These are phyloP conservation scores for Epichloe baconii DNA, from an alignment of 2,329 filamentous ascomycete genomes.

Conservation along the genomic window DNA sequence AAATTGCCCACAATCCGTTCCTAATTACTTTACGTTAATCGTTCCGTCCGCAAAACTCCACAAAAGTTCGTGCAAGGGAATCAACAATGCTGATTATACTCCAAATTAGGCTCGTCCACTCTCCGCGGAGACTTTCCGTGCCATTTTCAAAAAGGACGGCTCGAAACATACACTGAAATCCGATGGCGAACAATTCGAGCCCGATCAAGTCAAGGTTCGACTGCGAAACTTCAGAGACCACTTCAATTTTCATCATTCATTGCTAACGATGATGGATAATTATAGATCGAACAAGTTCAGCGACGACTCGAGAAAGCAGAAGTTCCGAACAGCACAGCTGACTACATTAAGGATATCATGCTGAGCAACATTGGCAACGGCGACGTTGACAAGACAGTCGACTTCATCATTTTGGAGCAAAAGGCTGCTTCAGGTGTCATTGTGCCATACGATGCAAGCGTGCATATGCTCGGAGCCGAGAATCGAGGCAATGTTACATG, in stretches of 20 bases:
- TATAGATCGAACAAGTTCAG: constrained; percentile 28
- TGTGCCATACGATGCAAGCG: constrained; percentile 56
- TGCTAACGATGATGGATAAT: neutral
- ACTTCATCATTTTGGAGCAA: constrained; percentile 65
- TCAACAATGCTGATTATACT: neutral
- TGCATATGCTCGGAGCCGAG: constrained; percentile 68
- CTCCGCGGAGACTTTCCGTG: constrained; percentile 45
- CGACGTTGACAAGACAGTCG: constrained; percentile 60
- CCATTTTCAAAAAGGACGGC: constrained; percentile 52
- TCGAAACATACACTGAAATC: constrained; percentile 31
- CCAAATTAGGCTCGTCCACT: constrained; percentile 33
- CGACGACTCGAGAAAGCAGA: constrained; percentile 29
- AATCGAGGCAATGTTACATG: constrained; percentile 86
- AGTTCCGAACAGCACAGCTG: constrained; percentile 36
- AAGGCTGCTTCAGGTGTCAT: constrained; percentile 72
- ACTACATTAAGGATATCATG: constrained; percentile 43
- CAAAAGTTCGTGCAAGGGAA: neutral
- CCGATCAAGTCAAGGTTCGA: constrained; percentile 16
- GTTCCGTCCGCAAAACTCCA: neutral
- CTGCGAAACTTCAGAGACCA: neutral
- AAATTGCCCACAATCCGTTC: neutral
- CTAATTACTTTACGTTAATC: neutral
- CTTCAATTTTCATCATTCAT: neutral
- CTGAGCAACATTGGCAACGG: constrained; percentile 52
- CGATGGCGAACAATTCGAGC: constrained; percentile 25